Base-by-base conservation (phyloP, 2,329 filamentous ascomycete genomes). In the Lomentospora prolificans region DNA sequence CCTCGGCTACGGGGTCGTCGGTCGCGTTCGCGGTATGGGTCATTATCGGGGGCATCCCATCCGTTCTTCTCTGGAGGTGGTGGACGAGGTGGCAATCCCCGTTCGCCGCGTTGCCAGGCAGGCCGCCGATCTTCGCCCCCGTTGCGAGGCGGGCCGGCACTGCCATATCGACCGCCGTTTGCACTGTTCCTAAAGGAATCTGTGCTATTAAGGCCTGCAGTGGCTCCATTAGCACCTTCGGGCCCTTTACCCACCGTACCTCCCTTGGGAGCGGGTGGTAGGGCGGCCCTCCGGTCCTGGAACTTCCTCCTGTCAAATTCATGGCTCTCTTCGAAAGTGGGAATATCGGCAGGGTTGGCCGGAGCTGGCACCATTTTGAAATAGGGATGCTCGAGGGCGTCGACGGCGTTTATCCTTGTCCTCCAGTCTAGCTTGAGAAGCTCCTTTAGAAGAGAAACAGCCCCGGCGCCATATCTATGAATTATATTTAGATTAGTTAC, bases 271-370 rank as follows among this genome's bases (percentile, higher is more conserved):
- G 92, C 94, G 10, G 94, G 92, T 3, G 92, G 92, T 9, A 92
- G 78, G 22, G 85, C 87, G 22, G 87, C 87, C 65, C 89, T 89
- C 64, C 94, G 86, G 57, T 90, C 87, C 61, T 95, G 86, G 63
- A 90, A 92, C 70, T 92, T 95, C 67, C 90, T 84, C 53, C 92
- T 82, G 67, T 99, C 94, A n/a, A 97, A 76, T 69, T 99, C 94
- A 70, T 99, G 94, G 48, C 90, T 96, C 64, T 96, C 92, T 66
- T 95, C 89, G 65, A 96, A 97, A 14, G 75, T 80, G 2, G 94
- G 94, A n/a, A 99, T 80, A 53, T 97, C 90, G 60, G 87, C 85
- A 1, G 94, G 90, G 56, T 81, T 81, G 39, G 91, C 84, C 7
- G 94, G 94, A 3, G 87, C 75, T 3, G 94, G 94, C 1, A 80